Conservation (phyloP, 352 stramenopile genomes). For the Globisporangium apiculatum region DNA sequence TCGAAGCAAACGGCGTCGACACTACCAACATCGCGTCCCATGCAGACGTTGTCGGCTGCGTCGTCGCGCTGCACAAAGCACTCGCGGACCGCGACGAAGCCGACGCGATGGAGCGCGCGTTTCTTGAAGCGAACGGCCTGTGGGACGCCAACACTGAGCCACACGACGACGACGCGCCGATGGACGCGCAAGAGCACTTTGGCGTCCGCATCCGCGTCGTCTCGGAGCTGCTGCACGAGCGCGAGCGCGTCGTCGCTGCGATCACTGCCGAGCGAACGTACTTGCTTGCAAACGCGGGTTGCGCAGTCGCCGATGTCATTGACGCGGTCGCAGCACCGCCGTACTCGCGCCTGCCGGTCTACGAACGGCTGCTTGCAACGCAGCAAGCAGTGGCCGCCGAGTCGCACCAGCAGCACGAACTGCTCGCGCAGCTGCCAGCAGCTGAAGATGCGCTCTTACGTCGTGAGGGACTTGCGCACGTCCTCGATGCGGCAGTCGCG, state of each 20-base stretch:
- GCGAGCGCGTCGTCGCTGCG: neutral
- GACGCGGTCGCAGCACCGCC: neutral
- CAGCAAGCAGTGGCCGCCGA: neutral
- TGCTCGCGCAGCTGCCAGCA: conserved; percentile 15
- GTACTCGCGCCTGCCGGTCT: conserved; percentile 12
- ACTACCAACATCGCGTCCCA: conserved; percentile 7
- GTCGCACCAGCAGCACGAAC: conserved; percentile 7
- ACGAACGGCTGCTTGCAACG: conserved; percentile 2
- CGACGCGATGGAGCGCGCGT: conserved; percentile 10
- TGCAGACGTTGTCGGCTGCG: conserved; percentile 16
- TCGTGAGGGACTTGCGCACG: neutral
- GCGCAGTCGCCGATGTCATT: neutral
- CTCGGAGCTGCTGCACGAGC: conserved; percentile 4
- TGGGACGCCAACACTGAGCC: neutral
- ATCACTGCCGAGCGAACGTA: conserved; percentile 5
- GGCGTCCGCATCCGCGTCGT: conserved; percentile 10
- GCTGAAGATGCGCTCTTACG: conserved; percentile 8
- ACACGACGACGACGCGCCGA: neutral
- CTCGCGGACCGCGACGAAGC: conserved; percentile 5
- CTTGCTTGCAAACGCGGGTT: neutral
- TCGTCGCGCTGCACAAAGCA: conserved; percentile 14
- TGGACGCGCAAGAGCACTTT: conserved; percentile 14
- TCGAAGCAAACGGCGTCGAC: conserved; percentile 19
- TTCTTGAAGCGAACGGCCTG: conserved; percentile 7
- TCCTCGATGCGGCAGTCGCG: neutral